phyloP scores from a whole-genome alignment of 257 asterid species.

The Nicotiana noctiflora region DNA sequence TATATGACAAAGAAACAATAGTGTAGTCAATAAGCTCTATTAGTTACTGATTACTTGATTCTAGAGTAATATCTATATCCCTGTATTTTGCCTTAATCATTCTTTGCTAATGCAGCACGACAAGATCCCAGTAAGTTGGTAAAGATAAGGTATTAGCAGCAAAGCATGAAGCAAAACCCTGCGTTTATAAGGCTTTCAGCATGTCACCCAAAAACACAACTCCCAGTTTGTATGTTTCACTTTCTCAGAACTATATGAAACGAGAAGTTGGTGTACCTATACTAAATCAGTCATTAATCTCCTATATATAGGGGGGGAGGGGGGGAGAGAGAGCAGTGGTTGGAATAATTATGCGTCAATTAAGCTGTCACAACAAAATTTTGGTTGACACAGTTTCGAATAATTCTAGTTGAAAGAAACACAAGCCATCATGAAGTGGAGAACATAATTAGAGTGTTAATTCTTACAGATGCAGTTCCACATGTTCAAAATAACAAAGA shows the following conservation, averaged over 20 bases:
- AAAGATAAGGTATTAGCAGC: not conserved
- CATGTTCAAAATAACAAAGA: not conserved
- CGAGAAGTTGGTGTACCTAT: not conserved
- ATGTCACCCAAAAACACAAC: not conserved
- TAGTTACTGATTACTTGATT: not conserved
- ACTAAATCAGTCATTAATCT: not conserved
- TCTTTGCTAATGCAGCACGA: not conserved
- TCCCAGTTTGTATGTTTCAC: not conserved
- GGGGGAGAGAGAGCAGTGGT: not conserved
- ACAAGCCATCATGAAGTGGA: not conserved
- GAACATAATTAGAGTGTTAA: not conserved
- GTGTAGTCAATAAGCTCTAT: not conserved
- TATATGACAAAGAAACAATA: no score
- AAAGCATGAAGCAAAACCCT: not conserved
- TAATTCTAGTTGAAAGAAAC: not conserved
- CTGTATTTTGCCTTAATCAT: not conserved
- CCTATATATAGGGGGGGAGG: no score
- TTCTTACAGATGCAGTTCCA: constrained; percentile 1
- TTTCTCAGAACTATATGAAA: not conserved
- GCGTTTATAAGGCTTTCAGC: not conserved
- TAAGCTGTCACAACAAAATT: not conserved
- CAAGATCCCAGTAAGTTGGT: not conserved
- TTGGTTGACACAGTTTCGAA: not conserved
- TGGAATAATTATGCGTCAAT: not conserved
- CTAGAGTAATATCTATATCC: not conserved